Percentiles rank a stretch among this genome's conserved stretches.
phyloP scores from a whole-genome alignment of 1,284 basidiomycete species.

The Ustilago crameri region DNA sequence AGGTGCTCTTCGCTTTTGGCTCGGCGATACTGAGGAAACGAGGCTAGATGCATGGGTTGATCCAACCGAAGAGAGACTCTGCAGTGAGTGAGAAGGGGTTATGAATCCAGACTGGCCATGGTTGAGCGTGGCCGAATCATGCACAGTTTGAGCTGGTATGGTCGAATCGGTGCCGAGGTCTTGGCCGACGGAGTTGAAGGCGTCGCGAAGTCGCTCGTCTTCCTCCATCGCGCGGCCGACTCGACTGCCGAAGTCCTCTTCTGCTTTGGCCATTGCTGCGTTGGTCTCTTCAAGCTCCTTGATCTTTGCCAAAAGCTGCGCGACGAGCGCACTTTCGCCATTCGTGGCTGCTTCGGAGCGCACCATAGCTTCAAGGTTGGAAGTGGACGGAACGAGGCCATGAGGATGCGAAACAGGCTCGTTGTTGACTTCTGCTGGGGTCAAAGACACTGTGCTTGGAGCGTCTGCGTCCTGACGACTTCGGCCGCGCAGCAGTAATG shows the following conservation, averaged over 20 bases:
- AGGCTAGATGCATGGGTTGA: conserved; percentile 9
- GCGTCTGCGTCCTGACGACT: neutral
- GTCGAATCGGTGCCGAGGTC: conserved; percentile 14
- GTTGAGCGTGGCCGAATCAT: neutral
- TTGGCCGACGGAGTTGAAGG: conserved; percentile 49
- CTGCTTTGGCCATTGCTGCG: conserved; percentile 44
- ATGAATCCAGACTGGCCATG: conserved; percentile 7
- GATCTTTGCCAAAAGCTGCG: conserved; percentile 59
- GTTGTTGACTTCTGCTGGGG: neutral
- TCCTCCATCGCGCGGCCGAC: conserved; percentile 58
- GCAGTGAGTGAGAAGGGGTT: conserved; percentile 32
- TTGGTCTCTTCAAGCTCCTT: conserved; percentile 62
- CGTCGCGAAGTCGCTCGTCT: conserved; percentile 56
- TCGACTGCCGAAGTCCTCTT: conserved; percentile 53
- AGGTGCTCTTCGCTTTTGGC: conserved; percentile 45
- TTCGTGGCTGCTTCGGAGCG: conserved; percentile 12
- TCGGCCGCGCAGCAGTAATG: neutral
- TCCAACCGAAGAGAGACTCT: conserved; percentile 21
- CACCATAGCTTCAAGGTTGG: conserved; percentile 38
- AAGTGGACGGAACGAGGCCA: conserved; percentile 25
- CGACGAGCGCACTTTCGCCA: conserved; percentile 50
- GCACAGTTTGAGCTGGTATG: neutral
- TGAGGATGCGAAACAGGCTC: conserved; percentile 5
- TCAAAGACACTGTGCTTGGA: neutral
- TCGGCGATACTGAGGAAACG: conserved; percentile 11